A percentile compares a stretch with the other conserved stretches of the same genome.
Conservation (phyloP, 352 stramenopile genomes). For the Phytopythium boreale region DNA sequence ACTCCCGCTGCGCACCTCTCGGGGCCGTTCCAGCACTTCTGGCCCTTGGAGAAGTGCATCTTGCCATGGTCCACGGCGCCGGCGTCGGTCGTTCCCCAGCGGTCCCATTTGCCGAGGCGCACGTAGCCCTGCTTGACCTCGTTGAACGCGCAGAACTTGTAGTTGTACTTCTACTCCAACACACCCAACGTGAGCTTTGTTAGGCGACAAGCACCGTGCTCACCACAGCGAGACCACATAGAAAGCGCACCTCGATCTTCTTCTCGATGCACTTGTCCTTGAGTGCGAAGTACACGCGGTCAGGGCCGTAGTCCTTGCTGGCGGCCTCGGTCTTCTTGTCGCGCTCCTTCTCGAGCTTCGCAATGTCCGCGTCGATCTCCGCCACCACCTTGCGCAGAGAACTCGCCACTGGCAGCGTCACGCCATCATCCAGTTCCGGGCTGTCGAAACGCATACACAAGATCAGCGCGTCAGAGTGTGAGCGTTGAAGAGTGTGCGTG, state of each 20-base stretch:
- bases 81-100: constrained; percentile 24
- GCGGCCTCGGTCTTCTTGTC: constrained; percentile 37
- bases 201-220: background rate
- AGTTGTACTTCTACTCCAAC: constrained; percentile 70
- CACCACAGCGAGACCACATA: background rate
- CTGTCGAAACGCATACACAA: constrained; percentile 22
- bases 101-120: constrained; percentile 77
- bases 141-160: constrained; percentile 87
- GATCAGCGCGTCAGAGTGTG: background rate
- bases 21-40: constrained; percentile 92
- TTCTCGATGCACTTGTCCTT: constrained; percentile 79
- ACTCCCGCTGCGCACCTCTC: constrained; percentile 32
- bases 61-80: constrained; percentile 34
- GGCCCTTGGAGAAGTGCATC: constrained; percentile 77
- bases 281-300: constrained; percentile 70
- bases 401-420: constrained; percentile 57
- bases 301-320: constrained; percentile 59
- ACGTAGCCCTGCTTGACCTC: constrained; percentile 78
- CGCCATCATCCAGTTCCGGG: constrained; percentile 47
- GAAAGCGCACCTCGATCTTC: constrained; percentile 60
- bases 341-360: constrained; percentile 46
- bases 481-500: background rate
- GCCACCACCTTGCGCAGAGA: constrained; percentile 61
- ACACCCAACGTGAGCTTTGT: background rate
- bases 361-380: constrained; percentile 67